These are phyloP conservation scores for Akanthomyces dipterigenus DNA, from an alignment of 2,329 filamentous ascomycete species.

Conservation along the genomic window DNA sequence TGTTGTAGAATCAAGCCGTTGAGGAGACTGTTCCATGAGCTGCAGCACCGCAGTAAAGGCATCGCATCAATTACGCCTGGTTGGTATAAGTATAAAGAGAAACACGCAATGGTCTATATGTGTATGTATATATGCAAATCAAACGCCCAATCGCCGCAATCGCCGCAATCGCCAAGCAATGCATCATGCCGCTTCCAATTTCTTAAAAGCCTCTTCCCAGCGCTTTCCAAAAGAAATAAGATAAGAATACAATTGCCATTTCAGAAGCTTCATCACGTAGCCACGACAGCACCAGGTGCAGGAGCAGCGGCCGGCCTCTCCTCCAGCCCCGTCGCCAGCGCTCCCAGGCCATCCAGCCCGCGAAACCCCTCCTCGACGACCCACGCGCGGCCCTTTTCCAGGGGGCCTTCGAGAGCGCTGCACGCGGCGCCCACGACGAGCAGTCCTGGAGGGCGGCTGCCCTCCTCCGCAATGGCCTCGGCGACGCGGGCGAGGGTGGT, in stretches of 20 bases:
- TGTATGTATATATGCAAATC: not conserved
- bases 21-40: no score
- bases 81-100: no score
- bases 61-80: no score
- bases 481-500: constrained; percentile 76
- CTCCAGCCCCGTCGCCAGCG: not conserved
- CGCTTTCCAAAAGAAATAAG: not conserved
- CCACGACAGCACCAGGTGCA: not conserved
- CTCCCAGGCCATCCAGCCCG: constrained; percentile 52
- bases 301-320: not conserved
- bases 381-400: constrained; percentile 60
- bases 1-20: no score
- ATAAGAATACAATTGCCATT: not conserved
- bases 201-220: not conserved
- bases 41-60: no score
- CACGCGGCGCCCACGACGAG: constrained; percentile 82
- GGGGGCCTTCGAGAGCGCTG: constrained; percentile 58
- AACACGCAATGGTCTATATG: no score
- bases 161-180: not conserved
- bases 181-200: not conserved
- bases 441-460: constrained; percentile 80
- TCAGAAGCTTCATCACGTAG: not conserved
- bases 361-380: constrained; percentile 80
- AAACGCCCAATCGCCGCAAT: not conserved
- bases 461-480: constrained; percentile 79